Percentiles rank a stretch among this genome's conserved stretches.
These are phyloP conservation scores for Oryza officinalis DNA, from an alignment of 176 grass and related monocot species.

Conservation along the genomic window DNA sequence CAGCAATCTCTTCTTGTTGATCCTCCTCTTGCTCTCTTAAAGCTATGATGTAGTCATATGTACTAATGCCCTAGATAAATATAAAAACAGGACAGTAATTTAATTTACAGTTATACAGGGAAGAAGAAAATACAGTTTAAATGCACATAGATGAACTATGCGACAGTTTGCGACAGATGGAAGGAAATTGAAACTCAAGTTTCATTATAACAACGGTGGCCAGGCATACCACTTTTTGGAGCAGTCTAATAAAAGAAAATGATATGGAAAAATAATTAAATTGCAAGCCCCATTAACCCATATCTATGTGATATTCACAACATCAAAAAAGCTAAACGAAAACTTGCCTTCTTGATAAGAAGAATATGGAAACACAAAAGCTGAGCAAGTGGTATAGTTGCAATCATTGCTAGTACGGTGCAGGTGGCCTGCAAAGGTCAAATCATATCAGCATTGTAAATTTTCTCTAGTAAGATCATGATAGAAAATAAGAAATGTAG, in stretches of 20 bases:
- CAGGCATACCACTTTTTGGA: background rate
- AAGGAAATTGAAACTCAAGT: background rate
- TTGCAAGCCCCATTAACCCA: background rate
- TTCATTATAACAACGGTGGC: constrained; percentile 8
- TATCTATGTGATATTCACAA: constrained; percentile 19
- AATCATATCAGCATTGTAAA: background rate
- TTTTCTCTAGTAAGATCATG: background rate
- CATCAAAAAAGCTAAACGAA: background rate
- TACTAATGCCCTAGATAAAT: constrained; percentile 75
- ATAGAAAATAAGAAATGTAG: background rate
- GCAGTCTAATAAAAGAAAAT: background rate
- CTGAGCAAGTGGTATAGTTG: constrained; percentile 83
- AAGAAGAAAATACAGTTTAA: constrained; percentile 14
- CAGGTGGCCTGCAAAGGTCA: constrained; percentile 70
- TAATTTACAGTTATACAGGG: background rate
- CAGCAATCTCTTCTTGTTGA: constrained; percentile 72
- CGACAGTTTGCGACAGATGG: constrained; percentile 12
- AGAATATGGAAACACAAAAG: constrained; percentile 98
- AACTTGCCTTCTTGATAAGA: constrained; percentile 90
- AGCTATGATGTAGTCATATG: constrained; percentile 98
- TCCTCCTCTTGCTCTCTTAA: constrained; percentile 96
- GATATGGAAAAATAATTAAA: background rate
- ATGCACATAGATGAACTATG: background rate
- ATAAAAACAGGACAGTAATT: background rate
- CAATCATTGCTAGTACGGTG: constrained; percentile 91